Conservation (phyloP, 768 basidiomycete genomes). For the Boletus pseudo-olivaceus region DNA sequence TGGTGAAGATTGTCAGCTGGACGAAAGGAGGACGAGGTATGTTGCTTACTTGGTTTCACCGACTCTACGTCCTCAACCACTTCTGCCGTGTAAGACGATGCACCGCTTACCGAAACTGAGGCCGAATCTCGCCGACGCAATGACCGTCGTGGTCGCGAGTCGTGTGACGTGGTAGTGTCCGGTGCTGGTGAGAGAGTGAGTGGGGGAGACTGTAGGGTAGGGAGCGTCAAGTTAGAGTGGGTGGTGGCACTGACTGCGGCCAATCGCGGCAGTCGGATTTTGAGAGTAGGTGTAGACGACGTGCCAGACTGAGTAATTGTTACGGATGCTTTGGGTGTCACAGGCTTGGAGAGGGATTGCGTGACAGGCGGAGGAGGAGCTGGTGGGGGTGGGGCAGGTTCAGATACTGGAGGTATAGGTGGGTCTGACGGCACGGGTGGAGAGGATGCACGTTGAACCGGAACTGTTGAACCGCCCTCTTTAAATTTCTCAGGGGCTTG, state of each 20-base stretch:
- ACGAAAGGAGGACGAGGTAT: neutral
- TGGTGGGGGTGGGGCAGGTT: slow-evolving; percentile 5
- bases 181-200: slow-evolving; percentile 20
- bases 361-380: slow-evolving; percentile 5
- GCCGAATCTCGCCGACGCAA: slow-evolving; percentile 28
- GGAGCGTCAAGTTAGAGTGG: slow-evolving; percentile 19
- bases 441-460: slow-evolving; percentile 14
- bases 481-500: slow-evolving; percentile 17
- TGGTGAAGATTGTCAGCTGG: neutral
- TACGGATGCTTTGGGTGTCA: slow-evolving; percentile 33
- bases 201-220: slow-evolving; percentile 22
- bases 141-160: slow-evolving; percentile 28
- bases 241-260: slow-evolving; percentile 27
- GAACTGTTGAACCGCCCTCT: slow-evolving; percentile 6
- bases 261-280: slow-evolving; percentile 33
- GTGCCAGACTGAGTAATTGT: slow-evolving; percentile 32
- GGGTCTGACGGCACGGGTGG: slow-evolving; percentile 6
- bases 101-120: slow-evolving; percentile 30
- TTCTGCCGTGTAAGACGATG: slow-evolving; percentile 31
- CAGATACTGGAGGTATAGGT: slow-evolving; percentile 16
- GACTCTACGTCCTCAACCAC: slow-evolving; percentile 24
- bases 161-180: slow-evolving; percentile 17
- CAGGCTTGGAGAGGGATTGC: slow-evolving; percentile 21
- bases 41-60: slow-evolving; percentile 28
- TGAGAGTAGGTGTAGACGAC: slow-evolving; percentile 33